Evolutionary conservation across 106 monocot genomes (phyloP).

Genomic region (Narthecium ossifragum): DNA sequence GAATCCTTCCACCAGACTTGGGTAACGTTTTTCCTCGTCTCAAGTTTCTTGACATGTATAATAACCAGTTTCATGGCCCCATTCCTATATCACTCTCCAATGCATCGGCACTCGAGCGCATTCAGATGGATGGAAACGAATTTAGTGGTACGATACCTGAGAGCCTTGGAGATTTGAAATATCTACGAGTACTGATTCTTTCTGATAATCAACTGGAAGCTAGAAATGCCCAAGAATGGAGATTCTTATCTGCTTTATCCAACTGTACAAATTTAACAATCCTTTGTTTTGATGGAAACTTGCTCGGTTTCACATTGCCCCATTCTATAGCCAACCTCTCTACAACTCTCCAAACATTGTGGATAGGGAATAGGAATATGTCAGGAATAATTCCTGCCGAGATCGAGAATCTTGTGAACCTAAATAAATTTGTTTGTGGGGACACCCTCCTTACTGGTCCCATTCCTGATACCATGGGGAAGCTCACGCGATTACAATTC

Average conservation of each 20-base stretch:
- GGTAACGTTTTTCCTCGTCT: constrained; percentile 11
- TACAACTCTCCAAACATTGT: background rate
- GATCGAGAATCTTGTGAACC: constrained; percentile 6
- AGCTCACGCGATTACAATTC: background rate
- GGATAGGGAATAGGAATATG: background rate
- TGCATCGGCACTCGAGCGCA: background rate
- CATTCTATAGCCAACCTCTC: constrained; percentile 1
- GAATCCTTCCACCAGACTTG: constrained; percentile 14
- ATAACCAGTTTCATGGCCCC: constrained; percentile 12
- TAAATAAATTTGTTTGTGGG: background rate
- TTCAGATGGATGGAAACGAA: constrained; percentile 1
- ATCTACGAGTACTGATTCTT: background rate
- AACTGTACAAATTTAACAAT: constrained; percentile 1
- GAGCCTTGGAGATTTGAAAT: background rate
- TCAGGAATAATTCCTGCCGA: constrained; percentile 7
- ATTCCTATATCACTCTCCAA: constrained; percentile 7
- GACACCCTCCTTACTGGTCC: background rate
- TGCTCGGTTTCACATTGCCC: background rate
- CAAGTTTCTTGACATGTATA: background rate
- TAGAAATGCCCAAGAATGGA: constrained; percentile 2
- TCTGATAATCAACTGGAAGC: constrained; percentile 7
- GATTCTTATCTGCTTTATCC: constrained; percentile 1
- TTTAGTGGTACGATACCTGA: constrained; percentile 5
- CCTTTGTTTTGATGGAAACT: background rate
- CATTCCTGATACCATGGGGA: constrained; percentile 1